Evolutionary conservation across 2,329 filamentous ascomycete genomes (phyloP), one percentile per base, ranked within the genome.

Genomic region (Akanthomyces muscarius): DNA sequence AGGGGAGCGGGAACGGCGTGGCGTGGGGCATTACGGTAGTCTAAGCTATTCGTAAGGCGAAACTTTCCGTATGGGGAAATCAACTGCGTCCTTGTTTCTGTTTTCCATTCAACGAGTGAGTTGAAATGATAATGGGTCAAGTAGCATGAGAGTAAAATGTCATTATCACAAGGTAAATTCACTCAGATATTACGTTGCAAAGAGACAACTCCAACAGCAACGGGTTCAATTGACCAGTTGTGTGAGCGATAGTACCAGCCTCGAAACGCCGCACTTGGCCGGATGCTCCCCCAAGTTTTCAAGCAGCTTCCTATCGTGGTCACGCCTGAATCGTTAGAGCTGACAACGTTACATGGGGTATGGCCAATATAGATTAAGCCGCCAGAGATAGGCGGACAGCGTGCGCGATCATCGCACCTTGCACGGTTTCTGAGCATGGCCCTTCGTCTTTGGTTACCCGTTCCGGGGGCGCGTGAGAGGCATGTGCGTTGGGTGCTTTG

Each of bases 281-380:
- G 58, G 25, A 48, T 48, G n/a, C 5, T 25, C 5, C 28, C 30
- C 8, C 4, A 5, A 23, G 13, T 33, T 36, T 13, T 33, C n/a
- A 42, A 33, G n/a, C 30, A 61, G 36, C 58, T 61, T 61, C 48
- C 45, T 53, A 52, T 60, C 47, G 10, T 33, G 45, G 57, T 23
- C 44, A 58, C 30, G 23, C 28, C 56, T 25, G 3, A 51, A 21
- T 11, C 14, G 48, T 16, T 25, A 33, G 16, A 33, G 59, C 59
- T 54, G 50, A 54, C 59, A 61, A 61, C 59, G 59, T 61, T 61
- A 61, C 59, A 61, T 61, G 59, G 21, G n/a, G 25, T 8, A 10
- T 14, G 36, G 25, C n/a, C 5, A 33, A 36, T 28, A 25, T 51
- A 44, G 23, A 38, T 25, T 14, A 11, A 16, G 14, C 7, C 25